Evolutionary conservation across 139 green algal genomes (phyloP), one percentile per base, ranked within the genome.

Genomic region (Coelastrella sp.): DNA sequence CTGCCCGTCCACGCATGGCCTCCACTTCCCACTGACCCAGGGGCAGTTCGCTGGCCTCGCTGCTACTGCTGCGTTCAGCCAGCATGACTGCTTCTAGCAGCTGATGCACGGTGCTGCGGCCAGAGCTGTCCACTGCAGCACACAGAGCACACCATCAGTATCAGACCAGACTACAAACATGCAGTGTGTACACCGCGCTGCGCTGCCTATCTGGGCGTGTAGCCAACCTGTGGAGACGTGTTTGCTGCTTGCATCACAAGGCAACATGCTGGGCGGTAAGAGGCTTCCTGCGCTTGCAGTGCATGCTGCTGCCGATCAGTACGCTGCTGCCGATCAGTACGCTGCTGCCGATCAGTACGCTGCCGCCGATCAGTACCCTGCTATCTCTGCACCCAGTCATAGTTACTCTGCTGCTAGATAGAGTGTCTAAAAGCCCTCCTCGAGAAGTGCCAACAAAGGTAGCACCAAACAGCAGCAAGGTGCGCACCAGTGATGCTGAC

Each of bases 1-100:
- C 86, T 32, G 86, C 64, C 20, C 88, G 71, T 14, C 76, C 81
- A 20, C 76, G 66, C 76, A 97, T 77, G 32, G 88, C 80, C 32
- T 92, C 66, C 8, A 94, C 93, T 87, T 96, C 95, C 96, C 95
- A 96, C 87, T 96, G 87, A 3, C 91, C 92, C 23, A 97, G 78
- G 4, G 95, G 94, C 20, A 80, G 73, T 57, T 97, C 95, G 3
- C 54, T 86, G 56, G 73, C n/a, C n/a, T 71, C 74, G 23, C 85
- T 90, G 73, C 85, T 90, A 68, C 85, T 90, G 75, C 64, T 80
- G 8, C 85, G 89, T 58, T 94, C 92, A 4, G 91, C 90, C 68
- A 85, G 78, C 7, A 20, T 83, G 1, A 94, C 83, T 4, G 89
- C 90, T 10, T 89, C 81, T 59, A 93, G 80, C 88, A 95, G 61